Conservation (phyloP, 2,329 filamentous ascomycete genomes). For the Pyrenophora graminea region DNA sequence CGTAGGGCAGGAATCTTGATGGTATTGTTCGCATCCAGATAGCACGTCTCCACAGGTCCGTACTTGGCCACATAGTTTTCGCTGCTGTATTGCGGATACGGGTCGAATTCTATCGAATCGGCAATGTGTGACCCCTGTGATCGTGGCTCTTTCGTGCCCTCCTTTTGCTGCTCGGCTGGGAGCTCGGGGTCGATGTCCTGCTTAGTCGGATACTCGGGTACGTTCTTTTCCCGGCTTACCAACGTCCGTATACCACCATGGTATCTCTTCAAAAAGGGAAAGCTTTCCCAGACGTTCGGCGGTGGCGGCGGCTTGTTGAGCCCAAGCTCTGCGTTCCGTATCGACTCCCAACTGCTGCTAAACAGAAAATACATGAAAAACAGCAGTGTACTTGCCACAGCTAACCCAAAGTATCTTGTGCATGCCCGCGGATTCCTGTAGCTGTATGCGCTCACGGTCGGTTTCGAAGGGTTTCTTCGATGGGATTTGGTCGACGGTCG, state of each 20-base stretch:
- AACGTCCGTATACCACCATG: conserved; percentile 83
- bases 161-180: conserved; percentile 25
- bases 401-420: conserved; percentile 76
- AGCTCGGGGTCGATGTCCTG: conserved; percentile 51
- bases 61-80: conserved; percentile 60
- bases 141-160: conserved; percentile 37
- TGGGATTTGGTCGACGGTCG: conserved; percentile 17
- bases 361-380: conserved; percentile 78
- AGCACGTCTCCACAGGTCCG: conserved; percentile 73
- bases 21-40: conserved; percentile 69
- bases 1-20: conserved; percentile 71
- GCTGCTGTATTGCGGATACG: conserved; percentile 69
- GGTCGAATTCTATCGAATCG: conserved; percentile 58
- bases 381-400: conserved; percentile 69
- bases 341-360: conserved; percentile 72
- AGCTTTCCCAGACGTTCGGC: conserved; percentile 81
- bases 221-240: conserved; percentile 66
- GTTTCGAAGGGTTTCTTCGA: conserved; percentile 27
- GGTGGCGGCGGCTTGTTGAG: conserved; percentile 64
- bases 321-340: conserved; percentile 62
- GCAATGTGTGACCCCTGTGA: conserved; percentile 35
- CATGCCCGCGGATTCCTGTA: conserved; percentile 74
- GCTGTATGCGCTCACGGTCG: conserved; percentile 46
- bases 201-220: conserved; percentile 79
- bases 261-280: conserved; percentile 83